Conservation (phyloP, 306 rosid genomes). For the Cucumis cinereus region DNA sequence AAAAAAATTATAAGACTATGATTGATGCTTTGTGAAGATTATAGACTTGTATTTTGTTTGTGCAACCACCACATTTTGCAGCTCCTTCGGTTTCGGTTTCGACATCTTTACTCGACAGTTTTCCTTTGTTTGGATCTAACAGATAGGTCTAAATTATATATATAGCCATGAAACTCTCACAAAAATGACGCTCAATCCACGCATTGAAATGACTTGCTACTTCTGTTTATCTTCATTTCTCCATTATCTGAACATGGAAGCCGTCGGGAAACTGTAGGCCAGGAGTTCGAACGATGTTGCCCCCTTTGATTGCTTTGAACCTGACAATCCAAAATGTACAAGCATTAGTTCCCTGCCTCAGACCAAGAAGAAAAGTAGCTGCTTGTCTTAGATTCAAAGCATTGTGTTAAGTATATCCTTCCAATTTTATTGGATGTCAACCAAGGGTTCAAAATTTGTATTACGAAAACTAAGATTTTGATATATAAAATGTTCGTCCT, state of each 20-base stretch:
- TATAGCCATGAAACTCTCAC: neutral
- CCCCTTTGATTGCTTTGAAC: conserved; percentile 21
- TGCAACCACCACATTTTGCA: neutral
- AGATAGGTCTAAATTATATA: neutral
- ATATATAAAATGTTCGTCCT: neutral
- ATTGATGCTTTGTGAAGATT: neutral
- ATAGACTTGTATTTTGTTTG: neutral
- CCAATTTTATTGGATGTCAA: neutral
- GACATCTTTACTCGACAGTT: neutral
- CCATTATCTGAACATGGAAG: conserved; percentile 38
- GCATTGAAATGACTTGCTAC: neutral
- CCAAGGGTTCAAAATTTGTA: neutral
- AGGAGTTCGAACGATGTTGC: conserved; percentile 23
- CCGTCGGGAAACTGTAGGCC: conserved; percentile 81
- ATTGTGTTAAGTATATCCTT: too few species aligned
- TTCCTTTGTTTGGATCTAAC: neutral
- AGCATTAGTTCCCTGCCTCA: neutral
- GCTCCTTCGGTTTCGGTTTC: neutral
- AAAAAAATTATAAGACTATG: neutral
- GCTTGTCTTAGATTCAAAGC: neutral
- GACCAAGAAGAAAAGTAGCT: neutral
- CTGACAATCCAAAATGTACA: conserved; percentile 15
- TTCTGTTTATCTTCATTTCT: conserved; percentile 15
- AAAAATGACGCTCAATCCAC: neutral
- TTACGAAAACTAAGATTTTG: neutral